These are phyloP conservation scores for Wickerhamiella dianesei DNA, from an alignment of 805 yeast genomes.

Conservation along the genomic window DNA sequence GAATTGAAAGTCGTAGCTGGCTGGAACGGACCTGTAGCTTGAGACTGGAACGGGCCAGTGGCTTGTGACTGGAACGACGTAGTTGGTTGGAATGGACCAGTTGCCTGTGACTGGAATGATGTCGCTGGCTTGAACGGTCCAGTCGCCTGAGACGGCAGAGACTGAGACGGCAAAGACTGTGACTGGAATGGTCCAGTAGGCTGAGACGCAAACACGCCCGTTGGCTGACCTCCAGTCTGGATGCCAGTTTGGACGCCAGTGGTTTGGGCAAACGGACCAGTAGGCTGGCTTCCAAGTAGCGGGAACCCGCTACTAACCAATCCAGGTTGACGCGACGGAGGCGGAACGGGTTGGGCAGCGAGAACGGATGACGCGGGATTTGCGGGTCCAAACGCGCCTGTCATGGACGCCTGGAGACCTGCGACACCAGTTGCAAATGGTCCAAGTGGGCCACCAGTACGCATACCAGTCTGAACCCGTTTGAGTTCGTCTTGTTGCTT, in stretches of 20 bases:
- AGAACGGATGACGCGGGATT: slow-evolving; percentile 15
- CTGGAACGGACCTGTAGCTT: slow-evolving; percentile 19
- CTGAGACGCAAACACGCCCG: slow-evolving; percentile 14
- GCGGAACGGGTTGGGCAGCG: slow-evolving; percentile 18
- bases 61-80: slow-evolving; percentile 21
- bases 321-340: slow-evolving; percentile 25
- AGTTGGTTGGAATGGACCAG: slow-evolving; percentile 13
- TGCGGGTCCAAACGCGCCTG: slow-evolving; percentile 32
- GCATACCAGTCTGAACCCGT: slow-evolving; percentile 24
- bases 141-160: slow-evolving; percentile 19
- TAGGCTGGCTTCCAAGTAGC: slow-evolving; percentile 15
- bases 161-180: not conserved
- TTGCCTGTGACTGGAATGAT: slow-evolving; percentile 3
- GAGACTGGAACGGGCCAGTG: slow-evolving; percentile 25
- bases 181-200: slow-evolving; percentile 12
- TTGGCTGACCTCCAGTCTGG: slow-evolving; percentile 23
- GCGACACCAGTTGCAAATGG: slow-evolving; percentile 31
- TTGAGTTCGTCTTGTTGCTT: slow-evolving; percentile 19
- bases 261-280: slow-evolving; percentile 21
- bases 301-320: slow-evolving; percentile 24
- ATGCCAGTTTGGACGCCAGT: slow-evolving; percentile 18
- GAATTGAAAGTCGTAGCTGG: slow-evolving; percentile 3
- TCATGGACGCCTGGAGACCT: slow-evolving; percentile 26
- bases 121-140: slow-evolving; percentile 16
- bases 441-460: slow-evolving; percentile 20